Evolutionary conservation across 345 rosid species (phyloP).

Genomic region (Brassica cretica): DNA sequence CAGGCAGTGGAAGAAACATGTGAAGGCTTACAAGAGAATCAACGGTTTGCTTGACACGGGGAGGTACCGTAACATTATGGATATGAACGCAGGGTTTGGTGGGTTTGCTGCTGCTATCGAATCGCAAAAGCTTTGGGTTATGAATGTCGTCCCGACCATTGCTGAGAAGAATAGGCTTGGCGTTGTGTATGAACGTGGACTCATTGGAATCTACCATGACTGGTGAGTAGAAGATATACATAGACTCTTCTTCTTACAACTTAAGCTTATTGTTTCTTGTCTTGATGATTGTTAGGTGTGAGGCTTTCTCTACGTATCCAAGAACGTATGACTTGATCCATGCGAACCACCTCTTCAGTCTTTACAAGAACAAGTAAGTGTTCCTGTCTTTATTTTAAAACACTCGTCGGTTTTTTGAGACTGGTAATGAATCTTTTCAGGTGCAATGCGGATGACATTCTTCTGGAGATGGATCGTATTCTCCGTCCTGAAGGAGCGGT

Average conservation of each 20-base stretch:
- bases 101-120: constrained; percentile 92
- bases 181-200: constrained; percentile 81
- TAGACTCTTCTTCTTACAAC: neutral
- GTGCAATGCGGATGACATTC: constrained; percentile 83
- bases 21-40: constrained; percentile 77
- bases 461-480: constrained; percentile 96
- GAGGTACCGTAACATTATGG: constrained; percentile 95
- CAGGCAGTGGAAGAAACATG: constrained; percentile 79
- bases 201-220: constrained; percentile 96
- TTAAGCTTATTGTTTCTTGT: constrained; percentile 2
- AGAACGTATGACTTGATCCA: constrained; percentile 96
- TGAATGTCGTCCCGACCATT: constrained; percentile 95
- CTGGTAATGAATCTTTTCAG: constrained; percentile 40
- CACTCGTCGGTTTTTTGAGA: neutral
- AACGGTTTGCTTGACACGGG: constrained; percentile 75
- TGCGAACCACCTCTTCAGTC: constrained; percentile 78
- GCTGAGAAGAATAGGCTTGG: constrained; percentile 81
- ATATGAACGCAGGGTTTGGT: constrained; percentile 97
- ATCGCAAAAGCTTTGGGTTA: constrained; percentile 81
- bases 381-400: neutral
- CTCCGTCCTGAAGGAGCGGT: constrained; percentile 97
- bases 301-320: constrained; percentile 98
- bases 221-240: constrained; percentile 50
- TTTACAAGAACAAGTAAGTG: constrained; percentile 85
- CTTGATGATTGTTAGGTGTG: constrained; percentile 69